Evolutionary conservation across 2,329 filamentous ascomycete species (phyloP), one percentile per base, ranked within the genome.

Genomic region (Cordyceps fumosorosea): DNA sequence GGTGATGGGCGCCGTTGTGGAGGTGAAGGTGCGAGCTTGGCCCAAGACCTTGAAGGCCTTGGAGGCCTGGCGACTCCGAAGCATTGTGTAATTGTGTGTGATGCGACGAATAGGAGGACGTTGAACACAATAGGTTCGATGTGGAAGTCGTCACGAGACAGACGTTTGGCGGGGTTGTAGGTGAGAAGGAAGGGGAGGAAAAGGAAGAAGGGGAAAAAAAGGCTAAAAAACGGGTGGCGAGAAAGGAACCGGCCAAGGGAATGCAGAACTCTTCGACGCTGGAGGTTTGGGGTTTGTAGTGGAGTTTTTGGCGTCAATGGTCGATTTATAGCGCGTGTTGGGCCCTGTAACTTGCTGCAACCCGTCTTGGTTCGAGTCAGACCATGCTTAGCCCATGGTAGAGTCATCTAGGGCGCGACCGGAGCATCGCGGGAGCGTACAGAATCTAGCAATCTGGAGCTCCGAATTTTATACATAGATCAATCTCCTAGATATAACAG

Each of bases 21-120:
- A 73, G 60, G 76, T 76, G 65, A 82, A 74, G 50, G 71, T 66
- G 59, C 78, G 74, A 40, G 73, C 67, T 67, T 75, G 76, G 60
- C 73, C 66, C 68, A 80, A 58, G 69, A 75, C 75, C 74, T 73
- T 77, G 65, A 80, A 66, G 76, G 80, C 80, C 73, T 74, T 76
- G 69, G 73, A 70, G 64, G 79, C 76, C 68, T 78, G 77, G 69
- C 79, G 76, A 67, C 72, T 76, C 68, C 80, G 80, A 68, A 83
- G 78, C 81, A 83, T 83, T 72, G 71, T 29, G 26, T 52, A 12
- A n/a, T 26, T n/a, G 18, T 42, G 16, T 14, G 26, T 7, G 18
- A 12, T n/a, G 51, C 18, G 40, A 47, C 34, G 10, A 12, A 37
- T 37, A 14, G 12, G 32, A 12, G 32, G 12, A 37, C 8, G 34